A percentile compares a stretch with the other conserved stretches of the same genome.
These are phyloP conservation scores for Curvularia sp. DNA, from an alignment of 2,329 filamentous ascomycete genomes.

Conservation along the genomic window DNA sequence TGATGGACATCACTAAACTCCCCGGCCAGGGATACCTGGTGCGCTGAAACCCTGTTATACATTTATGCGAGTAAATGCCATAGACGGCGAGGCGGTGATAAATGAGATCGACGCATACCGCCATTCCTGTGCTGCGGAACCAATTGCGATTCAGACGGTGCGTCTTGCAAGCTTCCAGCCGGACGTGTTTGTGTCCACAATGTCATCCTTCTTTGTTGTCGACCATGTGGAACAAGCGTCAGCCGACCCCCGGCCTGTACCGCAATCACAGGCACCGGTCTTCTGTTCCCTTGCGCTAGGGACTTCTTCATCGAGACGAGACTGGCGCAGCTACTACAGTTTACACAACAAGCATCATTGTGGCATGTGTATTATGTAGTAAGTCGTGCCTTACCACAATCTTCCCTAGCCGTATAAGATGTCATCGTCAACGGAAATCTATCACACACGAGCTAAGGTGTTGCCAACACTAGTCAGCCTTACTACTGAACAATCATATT, in stretches of 20 bases:
- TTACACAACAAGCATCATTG: not conserved
- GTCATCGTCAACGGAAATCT: not conserved
- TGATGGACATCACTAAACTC: slow-evolving; percentile 16
- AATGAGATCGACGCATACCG: not conserved
- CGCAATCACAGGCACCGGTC: slow-evolving; percentile 1
- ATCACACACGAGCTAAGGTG: not conserved
- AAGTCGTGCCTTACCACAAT: not conserved
- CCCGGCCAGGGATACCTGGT: slow-evolving; percentile 6
- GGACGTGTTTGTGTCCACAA: slow-evolving; percentile 11
- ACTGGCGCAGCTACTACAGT: not conserved
- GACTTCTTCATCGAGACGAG: not conserved
- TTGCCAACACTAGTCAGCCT: not conserved
- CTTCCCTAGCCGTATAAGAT: not conserved
- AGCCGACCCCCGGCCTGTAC: slow-evolving; percentile 5
- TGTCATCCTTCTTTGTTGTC: slow-evolving; percentile 4
- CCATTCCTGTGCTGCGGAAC: not conserved
- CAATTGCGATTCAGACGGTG: not conserved
- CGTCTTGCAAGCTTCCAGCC: slow-evolving; percentile 4
- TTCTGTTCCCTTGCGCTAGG: not conserved
- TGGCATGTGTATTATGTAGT: not conserved
- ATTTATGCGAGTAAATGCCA: not conserved
- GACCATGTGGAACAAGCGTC: slow-evolving; percentile 1
- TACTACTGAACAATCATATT: not conserved
- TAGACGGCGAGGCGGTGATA: not conserved
- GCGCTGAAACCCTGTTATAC: slow-evolving; percentile 3